Evolutionary conservation across 2,329 filamentous ascomycete genomes (phyloP).

Genomic region (Penicillium rolfsii): DNA sequence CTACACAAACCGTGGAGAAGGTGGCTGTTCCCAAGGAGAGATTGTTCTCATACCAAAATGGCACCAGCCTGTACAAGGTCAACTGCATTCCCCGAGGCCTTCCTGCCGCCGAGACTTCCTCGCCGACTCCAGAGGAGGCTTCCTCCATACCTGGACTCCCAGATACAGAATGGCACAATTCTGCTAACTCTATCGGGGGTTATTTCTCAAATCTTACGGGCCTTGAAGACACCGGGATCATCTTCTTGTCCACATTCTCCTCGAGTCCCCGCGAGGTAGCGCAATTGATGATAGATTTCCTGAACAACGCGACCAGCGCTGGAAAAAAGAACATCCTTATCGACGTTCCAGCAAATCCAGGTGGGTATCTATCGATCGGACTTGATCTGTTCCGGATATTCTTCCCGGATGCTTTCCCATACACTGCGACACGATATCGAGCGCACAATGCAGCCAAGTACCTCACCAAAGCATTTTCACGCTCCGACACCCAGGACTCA

Average conservation of each 20-base stretch:
- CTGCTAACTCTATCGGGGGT: constrained; percentile 43
- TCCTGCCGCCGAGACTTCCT: constrained; percentile 12
- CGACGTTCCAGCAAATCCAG: constrained; percentile 64
- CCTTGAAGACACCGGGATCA: constrained; percentile 51
- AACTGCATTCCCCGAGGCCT: constrained; percentile 27
- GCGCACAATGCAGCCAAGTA: constrained; percentile 47
- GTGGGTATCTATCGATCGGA: constrained; percentile 56
- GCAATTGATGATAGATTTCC: constrained; percentile 28
- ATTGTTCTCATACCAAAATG: constrained; percentile 28
- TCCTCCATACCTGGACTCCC: constrained; percentile 25
- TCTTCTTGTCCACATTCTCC: constrained; percentile 41
- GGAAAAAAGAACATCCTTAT: constrained; percentile 66
- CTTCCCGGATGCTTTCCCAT: constrained; percentile 53
- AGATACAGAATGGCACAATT: constrained; percentile 25
- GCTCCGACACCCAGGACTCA: constrained; percentile 17
- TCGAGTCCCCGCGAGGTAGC: constrained; percentile 25
- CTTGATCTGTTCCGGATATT: constrained; percentile 59
- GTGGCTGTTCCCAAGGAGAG: constrained; percentile 24
- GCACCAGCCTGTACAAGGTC: constrained; percentile 24
- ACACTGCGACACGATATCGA: constrained; percentile 53
- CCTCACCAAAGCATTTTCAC: constrained; percentile 36
- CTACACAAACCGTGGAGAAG: constrained; percentile 21
- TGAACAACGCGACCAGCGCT: constrained; percentile 34
- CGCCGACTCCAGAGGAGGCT: constrained; percentile 23
- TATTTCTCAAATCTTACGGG: constrained; percentile 50